A percentile compares a stretch with the other conserved stretches of the same genome.
phyloP scores from a whole-genome alignment of 2,329 filamentous ascomycete genomes.

The Tolypocladium album region DNA sequence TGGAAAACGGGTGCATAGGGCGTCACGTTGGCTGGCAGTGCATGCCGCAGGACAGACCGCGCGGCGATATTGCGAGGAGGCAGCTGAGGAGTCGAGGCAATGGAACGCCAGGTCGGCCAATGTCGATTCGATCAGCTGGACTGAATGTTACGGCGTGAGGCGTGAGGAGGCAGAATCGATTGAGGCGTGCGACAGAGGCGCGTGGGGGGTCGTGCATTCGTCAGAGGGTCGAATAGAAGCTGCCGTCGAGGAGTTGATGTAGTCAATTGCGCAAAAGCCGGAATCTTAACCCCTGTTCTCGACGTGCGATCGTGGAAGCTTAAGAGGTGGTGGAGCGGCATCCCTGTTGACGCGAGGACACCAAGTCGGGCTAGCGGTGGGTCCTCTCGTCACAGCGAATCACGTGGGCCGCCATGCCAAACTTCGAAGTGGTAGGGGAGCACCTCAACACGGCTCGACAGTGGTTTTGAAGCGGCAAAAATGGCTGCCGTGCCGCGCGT shows the following conservation, averaged over 20 bases:
- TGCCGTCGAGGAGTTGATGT: neutral
- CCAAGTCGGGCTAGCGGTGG: neutral
- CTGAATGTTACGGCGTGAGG: neutral
- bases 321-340: neutral
- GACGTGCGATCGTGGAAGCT: conserved; percentile 1
- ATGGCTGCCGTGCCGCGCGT: neutral
- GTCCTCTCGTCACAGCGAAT: conserved; percentile 22
- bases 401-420: conserved; percentile 2
- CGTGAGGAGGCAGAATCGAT: neutral
- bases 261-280: neutral
- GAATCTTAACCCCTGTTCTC: conserved; percentile 1
- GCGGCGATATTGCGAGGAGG: neutral
- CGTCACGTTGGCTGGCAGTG: conserved; percentile 28
- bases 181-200: neutral
- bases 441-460: neutral
- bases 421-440: neutral
- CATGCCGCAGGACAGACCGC: conserved; percentile 25
- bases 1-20: conserved; percentile 95
- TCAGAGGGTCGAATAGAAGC: neutral
- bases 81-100: neutral
- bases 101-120: neutral
- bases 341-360: conserved; percentile 1
- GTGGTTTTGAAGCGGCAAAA: neutral
- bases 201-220: neutral
- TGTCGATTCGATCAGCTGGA: neutral